These are phyloP conservation scores for Porodaedalea pini DNA, from an alignment of 1,284 basidiomycete species.

Conservation along the genomic window DNA sequence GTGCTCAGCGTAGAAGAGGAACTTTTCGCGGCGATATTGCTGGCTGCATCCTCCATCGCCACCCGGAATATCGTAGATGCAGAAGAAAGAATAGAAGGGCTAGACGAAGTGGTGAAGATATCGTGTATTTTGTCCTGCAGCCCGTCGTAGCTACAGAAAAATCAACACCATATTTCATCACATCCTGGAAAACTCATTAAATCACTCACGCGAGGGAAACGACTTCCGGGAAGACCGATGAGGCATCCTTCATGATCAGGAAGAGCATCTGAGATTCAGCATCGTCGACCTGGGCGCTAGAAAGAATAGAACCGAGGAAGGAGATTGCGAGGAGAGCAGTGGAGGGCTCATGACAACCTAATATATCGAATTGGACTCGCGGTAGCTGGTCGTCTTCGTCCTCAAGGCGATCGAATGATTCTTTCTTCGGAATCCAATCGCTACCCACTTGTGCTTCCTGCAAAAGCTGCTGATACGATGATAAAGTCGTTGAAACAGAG, in stretches of 20 bases:
- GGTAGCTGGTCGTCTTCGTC: slow-evolving; percentile 51
- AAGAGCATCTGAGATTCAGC: slow-evolving; percentile 80
- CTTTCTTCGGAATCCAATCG: slow-evolving; percentile 41
- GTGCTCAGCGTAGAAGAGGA: slow-evolving; percentile 66
- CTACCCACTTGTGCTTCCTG: slow-evolving; percentile 56
- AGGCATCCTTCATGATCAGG: slow-evolving; percentile 73
- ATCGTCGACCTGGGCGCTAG: slow-evolving; percentile 77
- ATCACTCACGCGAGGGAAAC: slow-evolving; percentile 74
- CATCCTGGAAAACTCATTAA: too few relatives aligned
- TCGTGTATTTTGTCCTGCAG: slow-evolving; percentile 77
- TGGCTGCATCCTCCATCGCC: slow-evolving; percentile 53
- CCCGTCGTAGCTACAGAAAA: slow-evolving; percentile 78
- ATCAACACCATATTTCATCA: too few relatives aligned
- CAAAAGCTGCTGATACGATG: slow-evolving; percentile 56
- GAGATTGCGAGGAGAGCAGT: slow-evolving; percentile 73
- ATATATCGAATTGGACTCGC: slow-evolving; percentile 51
- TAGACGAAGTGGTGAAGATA: slow-evolving; percentile 71
- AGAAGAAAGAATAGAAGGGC: slow-evolving; percentile 65
- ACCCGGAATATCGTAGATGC: slow-evolving; percentile 74
- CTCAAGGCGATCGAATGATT: slow-evolving; percentile 34
- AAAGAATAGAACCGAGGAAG: slow-evolving; percentile 73
- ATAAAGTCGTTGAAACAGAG: slow-evolving; percentile 59
- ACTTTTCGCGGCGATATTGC: slow-evolving; percentile 38
- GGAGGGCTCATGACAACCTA: slow-evolving; percentile 63
- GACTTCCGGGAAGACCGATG: slow-evolving; percentile 65